Base-by-base conservation (phyloP, 768 basidiomycete genomes). In the Artomyces pyxidatus region DNA sequence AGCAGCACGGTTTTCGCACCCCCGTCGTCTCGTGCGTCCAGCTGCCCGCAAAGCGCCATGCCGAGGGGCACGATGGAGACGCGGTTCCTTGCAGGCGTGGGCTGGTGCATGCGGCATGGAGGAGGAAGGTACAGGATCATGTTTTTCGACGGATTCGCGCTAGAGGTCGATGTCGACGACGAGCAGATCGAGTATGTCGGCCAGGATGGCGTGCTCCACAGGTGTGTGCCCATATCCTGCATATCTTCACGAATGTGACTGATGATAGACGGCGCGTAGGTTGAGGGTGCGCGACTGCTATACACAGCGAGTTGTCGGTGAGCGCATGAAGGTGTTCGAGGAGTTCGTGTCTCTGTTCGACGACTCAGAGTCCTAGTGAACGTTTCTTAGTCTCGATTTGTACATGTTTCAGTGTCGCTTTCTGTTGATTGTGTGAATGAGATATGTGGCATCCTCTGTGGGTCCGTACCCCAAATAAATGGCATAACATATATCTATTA, bases 151-250 rank as follows among this genome's bases (percentile, higher is more conserved):
- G 71, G 71, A 1, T 58, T 60, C 26, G 54, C 62, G 23, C 58
- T 73, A 43, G 69, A 71, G 37, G 61, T 73, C 42, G 70, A 73
- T 45, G 67, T 69, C 3, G 71, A 73, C 42, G 69, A 73, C 51
- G 71, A 72, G 37, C 65, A 66, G 63, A 65, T 66, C 3, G 67
- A 71, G 49, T 60, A 67, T 39, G 63, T 56, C 28, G 59, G 56
- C 29, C 58, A 48, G 41, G 47, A 57, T 3, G 71, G 69, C 1
- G 54, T 58, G 26, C 54, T 48, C 30, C 57, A 59, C 10, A 60
- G 64, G 70, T 67, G 46, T 43, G 65, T 59, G 7, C 37, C 21
- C 26, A 11, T 32, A 37, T n/a, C 25, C 47, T 19, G 5, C 2
- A 19, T 6, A 22, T 9, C 47, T 29, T 38, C 19, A 16, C 16